phyloP scores from a whole-genome alignment of 139 green algal genomes.

The Asterochloris sp. region DNA sequence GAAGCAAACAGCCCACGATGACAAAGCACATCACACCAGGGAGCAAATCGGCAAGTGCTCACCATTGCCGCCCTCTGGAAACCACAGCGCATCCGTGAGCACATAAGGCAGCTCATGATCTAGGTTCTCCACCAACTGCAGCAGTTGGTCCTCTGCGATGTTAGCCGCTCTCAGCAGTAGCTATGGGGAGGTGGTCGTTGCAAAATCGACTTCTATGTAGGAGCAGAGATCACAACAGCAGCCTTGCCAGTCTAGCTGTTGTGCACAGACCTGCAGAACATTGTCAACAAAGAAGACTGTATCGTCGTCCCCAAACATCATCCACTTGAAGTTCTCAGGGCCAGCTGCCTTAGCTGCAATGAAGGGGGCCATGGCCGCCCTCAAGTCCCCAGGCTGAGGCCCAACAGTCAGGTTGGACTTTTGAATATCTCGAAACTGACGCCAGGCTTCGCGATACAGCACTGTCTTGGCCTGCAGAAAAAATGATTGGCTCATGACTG shows the following conservation, averaged over 20 bases:
- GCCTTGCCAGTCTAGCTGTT: background rate
- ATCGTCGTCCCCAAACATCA: slow-evolving; percentile 27
- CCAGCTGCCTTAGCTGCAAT: background rate
- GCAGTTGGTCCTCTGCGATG: too few relatives aligned
- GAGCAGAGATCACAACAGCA: too few relatives aligned
- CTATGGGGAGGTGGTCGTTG: too few relatives aligned
- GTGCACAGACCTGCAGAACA: background rate
- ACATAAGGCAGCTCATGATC: slow-evolving; percentile 28
- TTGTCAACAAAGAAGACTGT: slow-evolving; percentile 25
- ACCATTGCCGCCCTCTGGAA: too few relatives aligned
- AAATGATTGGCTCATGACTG: too few relatives aligned
- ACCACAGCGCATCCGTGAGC: slow-evolving; percentile 29
- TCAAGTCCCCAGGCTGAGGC: background rate
- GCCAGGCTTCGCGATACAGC: background rate
- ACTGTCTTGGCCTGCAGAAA: background rate
- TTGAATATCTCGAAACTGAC: background rate
- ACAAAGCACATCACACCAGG: too few relatives aligned
- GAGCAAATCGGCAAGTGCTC: too few relatives aligned
- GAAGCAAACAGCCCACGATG: too few relatives aligned
- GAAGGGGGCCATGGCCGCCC: slow-evolving; percentile 21
- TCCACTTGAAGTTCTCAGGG: slow-evolving; percentile 9
- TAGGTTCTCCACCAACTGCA: slow-evolving; percentile 13
- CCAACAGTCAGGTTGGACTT: background rate
- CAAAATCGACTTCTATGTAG: too few relatives aligned
- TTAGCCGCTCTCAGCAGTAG: too few relatives aligned